Percentiles rank a stretch among this genome's conserved stretches.
These are phyloP conservation scores for Chytriomyces sp. DNA, from an alignment of 192 early-diverging fungal species.

Conservation along the genomic window DNA sequence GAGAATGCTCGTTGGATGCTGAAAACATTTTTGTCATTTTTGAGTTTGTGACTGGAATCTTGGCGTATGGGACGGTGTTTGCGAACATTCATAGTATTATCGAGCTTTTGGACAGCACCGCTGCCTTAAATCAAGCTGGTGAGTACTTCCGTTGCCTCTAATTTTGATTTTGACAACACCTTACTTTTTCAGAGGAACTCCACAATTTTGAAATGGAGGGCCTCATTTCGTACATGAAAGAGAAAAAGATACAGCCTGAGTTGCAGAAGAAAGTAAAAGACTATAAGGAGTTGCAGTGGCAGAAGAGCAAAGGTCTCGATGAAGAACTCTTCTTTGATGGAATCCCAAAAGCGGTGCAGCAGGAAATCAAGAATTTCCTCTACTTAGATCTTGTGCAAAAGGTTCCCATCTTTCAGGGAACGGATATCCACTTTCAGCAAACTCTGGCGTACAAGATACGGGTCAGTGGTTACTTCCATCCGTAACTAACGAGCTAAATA, in stretches of 20 bases:
- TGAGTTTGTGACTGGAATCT: conserved; percentile 36
- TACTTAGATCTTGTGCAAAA: conserved; percentile 39
- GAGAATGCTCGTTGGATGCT: conserved; percentile 18
- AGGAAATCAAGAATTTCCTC: conserved; percentile 44
- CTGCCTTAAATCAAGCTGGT: conserved; percentile 39
- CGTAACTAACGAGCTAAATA: no score
- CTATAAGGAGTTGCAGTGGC: conserved; percentile 44
- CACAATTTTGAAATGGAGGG: conserved; percentile 41
- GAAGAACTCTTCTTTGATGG: conserved; percentile 39
- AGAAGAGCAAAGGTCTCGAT: conserved; percentile 35
- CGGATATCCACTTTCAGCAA: conserved; percentile 34
- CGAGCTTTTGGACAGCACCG: conserved; percentile 39
- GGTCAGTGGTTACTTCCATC: no score
- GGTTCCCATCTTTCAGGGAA: conserved; percentile 37
- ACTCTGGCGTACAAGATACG: conserved; percentile 36
- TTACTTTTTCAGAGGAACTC: conserved; percentile 23
- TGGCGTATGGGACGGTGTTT: conserved; percentile 41
- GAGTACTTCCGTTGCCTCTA: background rate
- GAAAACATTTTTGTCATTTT: conserved; percentile 41
- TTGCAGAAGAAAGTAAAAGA: conserved; percentile 37
- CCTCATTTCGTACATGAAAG: conserved; percentile 29
- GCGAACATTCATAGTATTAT: conserved; percentile 41
- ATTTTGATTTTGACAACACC: background rate
- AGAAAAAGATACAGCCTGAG: conserved; percentile 31
- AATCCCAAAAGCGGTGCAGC: conserved; percentile 35